Evolutionary conservation across 2,329 filamentous ascomycete genomes (phyloP), one percentile per base, ranked within the genome.

Genomic region (Uncinocarpus reesii): DNA sequence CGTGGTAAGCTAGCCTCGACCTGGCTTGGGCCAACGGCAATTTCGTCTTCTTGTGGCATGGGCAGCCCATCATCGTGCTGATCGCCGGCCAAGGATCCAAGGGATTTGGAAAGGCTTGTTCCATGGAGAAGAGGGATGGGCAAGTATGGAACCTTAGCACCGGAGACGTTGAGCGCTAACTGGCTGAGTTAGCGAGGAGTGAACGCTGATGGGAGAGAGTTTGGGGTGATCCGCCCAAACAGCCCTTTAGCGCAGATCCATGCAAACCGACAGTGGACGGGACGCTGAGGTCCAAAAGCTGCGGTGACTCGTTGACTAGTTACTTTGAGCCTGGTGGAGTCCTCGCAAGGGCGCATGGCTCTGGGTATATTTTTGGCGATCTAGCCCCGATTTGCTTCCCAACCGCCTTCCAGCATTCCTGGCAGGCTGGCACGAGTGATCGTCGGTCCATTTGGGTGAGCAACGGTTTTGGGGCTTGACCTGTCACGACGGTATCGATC

Each of bases 181-280:
- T 50, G 51, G 51, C 31, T 43, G 28, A 16, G 47, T 50, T 50
- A 50, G 51, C 48, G 47, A 50, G 48, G 34, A 35, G 20, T n/a
- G n/a, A n/a, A n/a, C n/a, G n/a, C n/a, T n/a, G n/a, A 28, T n/a
- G 15, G 10, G 11, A 18, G 24, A 49, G 48, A 32, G 35, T 52
- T 45, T 31, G 37, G 40, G 34, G n/a, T 42, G 42, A 45, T 38
- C 48, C 48, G 28, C 26, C 44, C 42, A 49, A 46, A 41, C 40
- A 47, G 4, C 44, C n/a, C 40, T 35, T 49, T 53, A 53, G 51
- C 48, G 51, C 51, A 53, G 51, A 53, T 53, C 51, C 48, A 53
- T 43, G 32, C 35, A 45, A 37, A 42, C 48, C 44, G 51, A 46
- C 48, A 35, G 41, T 21, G 41, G 51, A 53, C 51, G 48, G 51